Evolutionary conservation across 2,329 filamentous ascomycete genomes (phyloP), one percentile per base, ranked within the genome.

Genomic region (Pseudocercospora ulei): DNA sequence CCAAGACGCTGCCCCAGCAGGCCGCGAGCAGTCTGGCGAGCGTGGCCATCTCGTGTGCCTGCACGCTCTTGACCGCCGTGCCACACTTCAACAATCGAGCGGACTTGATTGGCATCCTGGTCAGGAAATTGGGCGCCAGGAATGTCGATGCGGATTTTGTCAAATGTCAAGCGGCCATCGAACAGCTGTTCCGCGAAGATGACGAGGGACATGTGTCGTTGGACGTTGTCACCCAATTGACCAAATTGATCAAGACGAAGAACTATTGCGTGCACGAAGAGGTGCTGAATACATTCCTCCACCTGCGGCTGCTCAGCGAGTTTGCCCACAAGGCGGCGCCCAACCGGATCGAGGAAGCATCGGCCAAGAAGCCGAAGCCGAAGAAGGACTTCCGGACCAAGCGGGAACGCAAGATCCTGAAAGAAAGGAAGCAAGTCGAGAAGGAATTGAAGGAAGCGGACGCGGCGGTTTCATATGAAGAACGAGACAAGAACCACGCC

Each of bases 1-100:
- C 60, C 30, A 70, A 71, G 38, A 52, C 57, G 45, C 62, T 61
- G 48, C 46, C 62, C 52, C 41, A 61, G 26, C 35, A 46, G 8
- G 56, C 49, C 7, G 48, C 51, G 18, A 51, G 51, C 4, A 46
- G 48, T 40, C 47, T 95, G 14, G 74, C 78, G 4, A 80, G 71
- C 36, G 72, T 94, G 16, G 88, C 90, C 3, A 79, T 94, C 41
- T 80, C 77, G 27, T 98, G 90, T 58, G 80, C 82, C 1, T 94
- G 86, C 62, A 81, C 74, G 18, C 71, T 98, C 9, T 64, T 96
- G 25, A 75, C 75, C 12, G 71, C 80, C 1, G 86, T 95, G 1
- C 84, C 90, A 3, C 92, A 98, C 65, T 98, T 98, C 75, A 98
- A 98, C 68, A 95, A 93, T 62, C 80, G 90, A 25, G 73, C 71